Conservation (phyloP, 2,329 filamentous ascomycete genomes). For the Cercospora sesami region DNA sequence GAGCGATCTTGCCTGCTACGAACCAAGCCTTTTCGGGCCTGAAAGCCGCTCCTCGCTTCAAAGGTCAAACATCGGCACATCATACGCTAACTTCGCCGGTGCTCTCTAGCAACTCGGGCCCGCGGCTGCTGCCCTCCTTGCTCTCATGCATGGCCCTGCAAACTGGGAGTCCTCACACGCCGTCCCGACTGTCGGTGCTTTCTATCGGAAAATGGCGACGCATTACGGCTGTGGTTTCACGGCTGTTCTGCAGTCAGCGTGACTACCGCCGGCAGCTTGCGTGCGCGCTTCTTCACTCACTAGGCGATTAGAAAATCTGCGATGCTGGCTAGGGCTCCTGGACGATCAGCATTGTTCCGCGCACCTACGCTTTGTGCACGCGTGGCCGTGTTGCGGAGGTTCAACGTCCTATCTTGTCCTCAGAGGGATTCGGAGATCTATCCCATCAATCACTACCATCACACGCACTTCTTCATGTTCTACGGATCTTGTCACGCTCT, state of each 20-base stretch:
- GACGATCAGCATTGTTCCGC: neutral
- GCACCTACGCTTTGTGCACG: neutral
- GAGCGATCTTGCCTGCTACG: neutral
- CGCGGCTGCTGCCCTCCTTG: neutral
- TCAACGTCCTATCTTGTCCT: neutral
- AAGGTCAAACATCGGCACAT: constrained; percentile 6
- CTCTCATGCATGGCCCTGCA: neutral
- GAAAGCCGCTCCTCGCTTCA: constrained; percentile 2
- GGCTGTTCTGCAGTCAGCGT: neutral
- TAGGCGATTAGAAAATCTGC: neutral
- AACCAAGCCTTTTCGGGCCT: neutral
- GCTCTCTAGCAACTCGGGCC: neutral
- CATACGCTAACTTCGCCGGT: neutral
- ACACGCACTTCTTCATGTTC: neutral
- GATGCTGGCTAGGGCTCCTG: neutral
- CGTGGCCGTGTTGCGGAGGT: neutral
- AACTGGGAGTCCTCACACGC: neutral
- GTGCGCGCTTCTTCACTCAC: constrained; percentile 3
- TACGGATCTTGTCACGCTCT: neutral
- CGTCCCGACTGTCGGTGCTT: neutral
- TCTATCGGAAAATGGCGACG: neutral
- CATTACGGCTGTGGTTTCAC: neutral
- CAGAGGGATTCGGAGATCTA: neutral
- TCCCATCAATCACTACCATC: neutral
- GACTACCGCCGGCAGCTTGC: neutral